Conservation (phyloP, 768 basidiomycete species). For the Trametes cinnabarina region DNA sequence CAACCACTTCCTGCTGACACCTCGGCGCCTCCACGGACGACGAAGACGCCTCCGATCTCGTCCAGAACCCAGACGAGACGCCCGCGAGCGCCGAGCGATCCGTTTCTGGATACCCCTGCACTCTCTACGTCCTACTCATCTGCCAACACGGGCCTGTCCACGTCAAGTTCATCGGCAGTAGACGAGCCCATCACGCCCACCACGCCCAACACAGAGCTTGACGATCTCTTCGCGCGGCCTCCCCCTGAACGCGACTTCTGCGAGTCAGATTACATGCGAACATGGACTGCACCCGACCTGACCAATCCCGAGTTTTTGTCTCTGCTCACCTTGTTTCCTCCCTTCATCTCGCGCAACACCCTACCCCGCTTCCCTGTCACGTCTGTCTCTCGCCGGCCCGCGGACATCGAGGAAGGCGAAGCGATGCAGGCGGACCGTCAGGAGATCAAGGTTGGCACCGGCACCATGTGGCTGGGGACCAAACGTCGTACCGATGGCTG, state of each 20-base stretch:
- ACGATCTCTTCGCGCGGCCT: slow-evolving; percentile 29
- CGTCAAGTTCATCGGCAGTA: slow-evolving; percentile 32
- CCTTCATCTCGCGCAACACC: slow-evolving; percentile 67
- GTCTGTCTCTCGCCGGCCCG: slow-evolving; percentile 33
- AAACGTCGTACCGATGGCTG: slow-evolving; percentile 61
- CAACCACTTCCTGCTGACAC: slow-evolving; percentile 45
- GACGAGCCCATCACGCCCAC: slow-evolving; percentile 44
- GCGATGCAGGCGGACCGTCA: slow-evolving; percentile 52
- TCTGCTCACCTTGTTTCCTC: slow-evolving; percentile 72
- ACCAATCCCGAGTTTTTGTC: slow-evolving; percentile 69
- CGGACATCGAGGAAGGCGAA: slow-evolving; percentile 72
- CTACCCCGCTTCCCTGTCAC: slow-evolving; percentile 65
- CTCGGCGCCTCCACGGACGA: slow-evolving; percentile 18
- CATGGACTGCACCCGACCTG: slow-evolving; percentile 82
- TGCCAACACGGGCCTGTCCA: slow-evolving; percentile 39
- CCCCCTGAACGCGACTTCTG: slow-evolving; percentile 31
- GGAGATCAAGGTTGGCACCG: slow-evolving; percentile 75
- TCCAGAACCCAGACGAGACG: slow-evolving; percentile 56
- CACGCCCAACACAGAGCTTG: slow-evolving; percentile 27
- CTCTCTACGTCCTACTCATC: slow-evolving; percentile 56
- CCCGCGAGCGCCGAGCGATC: slow-evolving; percentile 72
- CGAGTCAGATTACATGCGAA: slow-evolving; percentile 54
- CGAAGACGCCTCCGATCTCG: slow-evolving; percentile 40
- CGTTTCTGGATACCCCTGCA: slow-evolving; percentile 71
- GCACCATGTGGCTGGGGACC: slow-evolving; percentile 73